Conservation (phyloP, 164 flowering plant species). For the Platanus orientalis region DNA sequence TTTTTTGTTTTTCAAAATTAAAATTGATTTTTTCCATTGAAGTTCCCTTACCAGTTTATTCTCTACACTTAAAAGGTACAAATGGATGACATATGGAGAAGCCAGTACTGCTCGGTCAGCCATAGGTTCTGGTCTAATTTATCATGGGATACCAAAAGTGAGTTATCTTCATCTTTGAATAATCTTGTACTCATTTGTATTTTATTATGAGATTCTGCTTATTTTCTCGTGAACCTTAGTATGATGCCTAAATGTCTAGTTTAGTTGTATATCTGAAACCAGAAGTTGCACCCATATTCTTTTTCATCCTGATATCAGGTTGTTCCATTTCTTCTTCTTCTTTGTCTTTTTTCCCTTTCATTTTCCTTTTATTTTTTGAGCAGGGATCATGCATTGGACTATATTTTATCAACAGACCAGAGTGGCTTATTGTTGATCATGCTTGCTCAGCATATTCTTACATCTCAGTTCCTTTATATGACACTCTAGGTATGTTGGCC, state of each 20-base stretch:
- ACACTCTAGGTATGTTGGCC: constrained; percentile 88
- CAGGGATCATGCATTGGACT: constrained; percentile 86
- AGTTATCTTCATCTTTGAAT: constrained; percentile 16
- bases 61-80: constrained; percentile 52
- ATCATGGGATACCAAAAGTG: constrained; percentile 73
- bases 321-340: not conserved
- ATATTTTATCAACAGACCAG: constrained; percentile 92
- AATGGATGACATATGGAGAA: constrained; percentile 99
- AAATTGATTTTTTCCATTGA: not conserved
- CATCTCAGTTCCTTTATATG: constrained; percentile 92
- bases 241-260: not conserved
- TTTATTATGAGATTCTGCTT: constrained; percentile 3
- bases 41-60: constrained; percentile 7
- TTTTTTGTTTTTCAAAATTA: constrained; percentile 12
- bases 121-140: constrained; percentile 76
- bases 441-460: constrained; percentile 97
- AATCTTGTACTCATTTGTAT: not conserved
- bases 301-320: constrained; percentile 4
- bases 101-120: constrained; percentile 78
- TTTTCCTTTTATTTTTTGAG: not conserved
- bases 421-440: constrained; percentile 96
- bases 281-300: not conserved
- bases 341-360: constrained; percentile 2
- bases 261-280: not conserved
- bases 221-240: not conserved